These are phyloP conservation scores for Pseudognaphalium luteoalbum DNA, from an alignment of 129 eudicot genomes.

Conservation along the genomic window DNA sequence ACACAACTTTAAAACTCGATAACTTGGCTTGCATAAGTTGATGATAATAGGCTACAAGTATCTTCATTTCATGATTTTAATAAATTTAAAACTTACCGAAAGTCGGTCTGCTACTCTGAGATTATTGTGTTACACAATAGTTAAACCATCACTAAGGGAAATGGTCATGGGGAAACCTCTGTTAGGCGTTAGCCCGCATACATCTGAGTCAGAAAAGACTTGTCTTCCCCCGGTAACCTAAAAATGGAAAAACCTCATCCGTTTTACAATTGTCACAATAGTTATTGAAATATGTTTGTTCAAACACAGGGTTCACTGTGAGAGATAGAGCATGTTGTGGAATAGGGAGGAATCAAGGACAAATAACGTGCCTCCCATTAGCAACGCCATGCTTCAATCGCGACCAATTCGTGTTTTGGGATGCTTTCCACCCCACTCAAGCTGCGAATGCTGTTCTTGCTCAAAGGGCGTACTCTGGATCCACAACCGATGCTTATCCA, in stretches of 20 bases:
- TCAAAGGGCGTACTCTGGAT: constrained; percentile 67
- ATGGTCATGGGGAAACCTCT: too few relatives aligned
- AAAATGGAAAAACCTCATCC: too few relatives aligned
- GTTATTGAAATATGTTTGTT: not conserved
- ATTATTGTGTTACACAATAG: not conserved
- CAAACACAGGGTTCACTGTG: constrained; percentile 57
- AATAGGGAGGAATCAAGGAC: constrained; percentile 71
- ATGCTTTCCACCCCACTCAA: constrained; percentile 90
- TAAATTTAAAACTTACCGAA: not conserved
- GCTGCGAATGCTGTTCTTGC: constrained; percentile 78
- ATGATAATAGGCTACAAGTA: not conserved
- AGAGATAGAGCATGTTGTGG: constrained; percentile 78
- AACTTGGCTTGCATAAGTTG: not conserved
- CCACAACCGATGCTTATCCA: constrained; percentile 58
- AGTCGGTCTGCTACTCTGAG: not conserved
- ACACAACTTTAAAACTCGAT: not conserved
- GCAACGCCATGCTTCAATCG: constrained; percentile 60
- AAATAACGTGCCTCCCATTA: constrained; percentile 69
- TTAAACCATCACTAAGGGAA: too few relatives aligned
- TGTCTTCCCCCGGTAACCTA: too few relatives aligned
- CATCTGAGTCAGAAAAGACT: too few relatives aligned
- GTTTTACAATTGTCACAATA: too few relatives aligned
- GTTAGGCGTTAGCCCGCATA: too few relatives aligned
- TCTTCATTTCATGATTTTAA: not conserved
- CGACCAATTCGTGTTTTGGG: constrained; percentile 83